Evolutionary conservation across 768 basidiomycete species (phyloP), one percentile per base, ranked within the genome.

Genomic region (Lyophyllum shimeji): DNA sequence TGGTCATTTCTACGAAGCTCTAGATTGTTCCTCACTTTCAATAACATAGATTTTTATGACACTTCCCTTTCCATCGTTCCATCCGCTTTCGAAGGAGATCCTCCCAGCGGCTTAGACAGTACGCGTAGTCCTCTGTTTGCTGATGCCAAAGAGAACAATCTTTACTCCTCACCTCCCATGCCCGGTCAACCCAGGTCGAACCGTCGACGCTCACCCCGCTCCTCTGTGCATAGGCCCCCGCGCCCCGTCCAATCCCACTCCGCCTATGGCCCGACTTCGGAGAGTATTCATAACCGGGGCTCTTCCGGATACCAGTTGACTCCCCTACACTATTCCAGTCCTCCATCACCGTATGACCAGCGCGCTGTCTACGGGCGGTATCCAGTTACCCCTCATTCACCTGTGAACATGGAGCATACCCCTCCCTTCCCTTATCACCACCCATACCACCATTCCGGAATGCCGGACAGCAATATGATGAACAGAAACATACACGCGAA

Each of bases 331-430:
- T 71, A 73, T 52, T 40, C 70, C 7, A 51, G 69, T 8, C 52
- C 69, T 11, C 48, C 61, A 27, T 55, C 67, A 18, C 59, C 64
- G 5, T 77, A 75, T 58, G 63, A 65, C 57, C 76, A 75, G 29
- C 69, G 62, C 20, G 43, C 64, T 24, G 64, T 63, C 61, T 79
- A 76, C 56, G 64, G 76, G 52, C 80, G 75, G 68, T 84, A 83
- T 71, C 67, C 74, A 63, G 71, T 80, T 67, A 69, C 80, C 61
- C 57, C 74, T 2, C 79, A 76, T 61, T 72, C 74, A 21, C 68
- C 71, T 11, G 61, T 71, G 51, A 70, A 55, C 29, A 66, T 77
- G 57, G 65, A 63, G 5, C 78, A 77, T 52, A 57, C 74, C 3
- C 58, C 68, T 7, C 60, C 67, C 7, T 76, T 72, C 39, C 58